These are phyloP conservation scores for Dothideomycetes sp. DNA, from an alignment of 2,329 filamentous ascomycete species.

Conservation along the genomic window DNA sequence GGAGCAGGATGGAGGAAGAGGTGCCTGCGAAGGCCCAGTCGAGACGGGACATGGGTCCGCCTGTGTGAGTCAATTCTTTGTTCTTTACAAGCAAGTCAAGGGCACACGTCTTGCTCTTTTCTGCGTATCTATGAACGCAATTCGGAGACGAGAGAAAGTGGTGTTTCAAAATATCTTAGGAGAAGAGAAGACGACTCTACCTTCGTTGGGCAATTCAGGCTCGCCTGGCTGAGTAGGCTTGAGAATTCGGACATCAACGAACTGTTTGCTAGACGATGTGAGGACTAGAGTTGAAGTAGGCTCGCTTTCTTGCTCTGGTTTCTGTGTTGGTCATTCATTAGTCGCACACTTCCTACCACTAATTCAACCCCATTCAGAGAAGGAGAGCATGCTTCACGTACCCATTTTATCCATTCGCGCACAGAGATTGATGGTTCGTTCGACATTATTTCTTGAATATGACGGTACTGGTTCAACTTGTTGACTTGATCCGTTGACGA, in stretches of 20 bases:
- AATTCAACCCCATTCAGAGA: too few relatives aligned
- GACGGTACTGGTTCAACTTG: too few relatives aligned
- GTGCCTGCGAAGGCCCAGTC: constrained; percentile 58
- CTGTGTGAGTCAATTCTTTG: constrained; percentile 10
- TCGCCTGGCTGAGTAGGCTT: constrained; percentile 13
- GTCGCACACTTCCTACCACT: too few relatives aligned
- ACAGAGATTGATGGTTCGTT: too few relatives aligned
- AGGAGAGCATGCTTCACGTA: too few relatives aligned
- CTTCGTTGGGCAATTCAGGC: constrained; percentile 13
- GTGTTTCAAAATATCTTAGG: too few relatives aligned
- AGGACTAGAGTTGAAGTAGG: constrained; percentile 55
- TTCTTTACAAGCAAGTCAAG: constrained; percentile 3
- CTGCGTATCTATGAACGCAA: too few relatives aligned
- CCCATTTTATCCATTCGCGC: too few relatives aligned
- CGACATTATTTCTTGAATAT: too few relatives aligned
- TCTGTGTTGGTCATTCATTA: constrained; percentile 1
- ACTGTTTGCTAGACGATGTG: constrained; percentile 45
- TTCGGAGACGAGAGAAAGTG: too few relatives aligned
- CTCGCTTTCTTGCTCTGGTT: constrained; percentile 35
- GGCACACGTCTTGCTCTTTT: too few relatives aligned
- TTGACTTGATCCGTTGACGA: too few relatives aligned
- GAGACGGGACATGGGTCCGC: constrained; percentile 27
- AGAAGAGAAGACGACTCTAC: not conserved
- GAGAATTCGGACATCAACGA: constrained; percentile 51
- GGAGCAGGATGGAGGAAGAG: constrained; percentile 28